Evolutionary conservation across 441 rosid species (phyloP).

Genomic region (Hura crepitans): DNA sequence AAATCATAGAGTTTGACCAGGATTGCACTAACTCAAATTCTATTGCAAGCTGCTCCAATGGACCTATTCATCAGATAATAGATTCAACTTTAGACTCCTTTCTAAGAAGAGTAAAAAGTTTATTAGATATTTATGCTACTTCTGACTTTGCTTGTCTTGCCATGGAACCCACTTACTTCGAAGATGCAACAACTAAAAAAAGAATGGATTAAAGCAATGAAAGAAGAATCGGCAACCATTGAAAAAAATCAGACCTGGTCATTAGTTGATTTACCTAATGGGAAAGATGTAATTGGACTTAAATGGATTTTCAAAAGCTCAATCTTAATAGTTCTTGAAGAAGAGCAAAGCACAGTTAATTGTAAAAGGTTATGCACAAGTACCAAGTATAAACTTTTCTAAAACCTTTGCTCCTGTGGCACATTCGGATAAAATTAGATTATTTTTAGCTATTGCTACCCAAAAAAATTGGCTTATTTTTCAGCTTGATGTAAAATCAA

Average conservation of each 20-base stretch:
- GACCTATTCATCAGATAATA: not conserved
- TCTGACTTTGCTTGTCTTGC: not conserved
- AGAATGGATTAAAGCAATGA: not conserved
- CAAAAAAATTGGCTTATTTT: not conserved
- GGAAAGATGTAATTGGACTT: not conserved
- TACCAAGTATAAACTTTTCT: not conserved
- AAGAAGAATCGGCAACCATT: not conserved
- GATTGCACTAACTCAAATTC: not conserved
- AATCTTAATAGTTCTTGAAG: not conserved
- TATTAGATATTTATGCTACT: not conserved
- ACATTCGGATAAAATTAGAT: not conserved
- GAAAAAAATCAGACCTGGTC: not conserved
- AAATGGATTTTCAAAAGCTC: not conserved
- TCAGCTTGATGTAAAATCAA: not conserved
- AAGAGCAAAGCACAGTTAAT: not conserved
- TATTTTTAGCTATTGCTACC: not conserved
- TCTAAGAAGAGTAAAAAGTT: not conserved
- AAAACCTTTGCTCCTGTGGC: not conserved
- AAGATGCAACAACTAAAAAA: not conserved
- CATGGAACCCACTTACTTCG: not conserved
- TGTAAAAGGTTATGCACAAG: not conserved
- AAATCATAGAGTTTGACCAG: not conserved
- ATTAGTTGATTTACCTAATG: not conserved
- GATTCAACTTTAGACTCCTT: not conserved
- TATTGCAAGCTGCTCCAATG: not conserved